A percentile compares a stretch with the other conserved stretches of the same genome.
Conservation (phyloP, 371 early-diverging fungal genomes). For the Batkoa obscura region DNA sequence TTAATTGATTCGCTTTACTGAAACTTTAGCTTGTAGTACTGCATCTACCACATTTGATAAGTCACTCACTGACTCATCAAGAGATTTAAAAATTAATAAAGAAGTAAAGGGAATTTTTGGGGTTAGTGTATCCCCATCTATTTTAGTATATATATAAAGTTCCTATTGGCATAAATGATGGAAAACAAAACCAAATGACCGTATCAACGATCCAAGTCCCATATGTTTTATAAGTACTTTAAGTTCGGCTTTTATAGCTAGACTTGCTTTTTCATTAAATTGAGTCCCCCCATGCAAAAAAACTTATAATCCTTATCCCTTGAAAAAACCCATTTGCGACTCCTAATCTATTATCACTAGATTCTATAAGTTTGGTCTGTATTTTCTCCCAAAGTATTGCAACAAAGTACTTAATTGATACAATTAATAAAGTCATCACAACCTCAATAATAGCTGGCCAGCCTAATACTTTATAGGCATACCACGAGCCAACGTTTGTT, state of each 20-base stretch:
- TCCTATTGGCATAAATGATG: slow-evolving; percentile 28
- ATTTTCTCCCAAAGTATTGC: slow-evolving; percentile 22
- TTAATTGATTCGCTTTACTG: slow-evolving; percentile 25
- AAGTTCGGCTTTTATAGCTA: slow-evolving; percentile 27
- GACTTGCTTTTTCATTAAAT: slow-evolving; percentile 25
- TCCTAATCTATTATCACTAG: slow-evolving; percentile 23
- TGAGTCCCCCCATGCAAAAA: slow-evolving; percentile 44
- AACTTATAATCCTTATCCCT: slow-evolving; percentile 47
- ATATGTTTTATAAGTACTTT: slow-evolving; percentile 18
- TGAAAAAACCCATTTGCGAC: slow-evolving; percentile 27
- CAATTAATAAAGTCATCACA: slow-evolving; percentile 17
- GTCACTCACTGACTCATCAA: slow-evolving; percentile 30
- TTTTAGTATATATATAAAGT: slow-evolving; percentile 30
- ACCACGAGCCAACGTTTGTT: slow-evolving; percentile 18
- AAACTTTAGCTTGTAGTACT: slow-evolving; percentile 25
- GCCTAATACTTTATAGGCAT: slow-evolving; percentile 28
- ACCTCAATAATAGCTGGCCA: slow-evolving; percentile 24
- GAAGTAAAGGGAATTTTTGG: slow-evolving; percentile 40
- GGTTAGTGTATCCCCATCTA: slow-evolving; percentile 30
- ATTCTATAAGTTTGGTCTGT: slow-evolving; percentile 8
- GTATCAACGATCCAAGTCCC: slow-evolving; percentile 19
- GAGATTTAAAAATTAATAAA: slow-evolving; percentile 24
- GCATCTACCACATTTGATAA: slow-evolving; percentile 31
- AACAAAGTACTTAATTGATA: slow-evolving; percentile 28
- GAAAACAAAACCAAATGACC: slow-evolving; percentile 23